Conservation (phyloP, 139 green algal species). For the Zygnema cylindricum region DNA sequence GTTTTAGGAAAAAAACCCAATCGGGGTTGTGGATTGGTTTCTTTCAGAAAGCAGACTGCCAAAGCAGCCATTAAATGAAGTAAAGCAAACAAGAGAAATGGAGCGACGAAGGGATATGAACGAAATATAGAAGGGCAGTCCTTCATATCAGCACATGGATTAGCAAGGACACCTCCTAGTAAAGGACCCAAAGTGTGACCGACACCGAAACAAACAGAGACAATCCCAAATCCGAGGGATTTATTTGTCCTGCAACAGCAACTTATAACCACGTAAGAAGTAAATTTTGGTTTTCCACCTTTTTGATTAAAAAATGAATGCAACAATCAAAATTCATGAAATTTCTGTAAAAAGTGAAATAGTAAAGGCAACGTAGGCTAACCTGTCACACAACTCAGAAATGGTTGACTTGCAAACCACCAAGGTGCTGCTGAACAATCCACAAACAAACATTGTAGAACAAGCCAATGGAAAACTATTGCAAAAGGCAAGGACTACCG, state of each 20-base stretch:
- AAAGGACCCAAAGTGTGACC: not conserved
- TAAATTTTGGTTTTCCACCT: no score
- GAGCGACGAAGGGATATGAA: not conserved
- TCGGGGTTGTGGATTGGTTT: not conserved
- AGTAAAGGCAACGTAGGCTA: no score
- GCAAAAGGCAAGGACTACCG: not conserved
- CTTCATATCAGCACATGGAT: not conserved
- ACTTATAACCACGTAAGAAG: no score
- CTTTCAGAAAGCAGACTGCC: not conserved
- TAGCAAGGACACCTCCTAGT: not conserved
- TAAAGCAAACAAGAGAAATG: not conserved
- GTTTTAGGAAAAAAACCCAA: no score
- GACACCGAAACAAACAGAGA: not conserved
- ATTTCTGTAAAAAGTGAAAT: no score
- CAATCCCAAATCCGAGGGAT: not conserved
- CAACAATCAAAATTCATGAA: no score
- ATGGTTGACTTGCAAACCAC: not conserved
- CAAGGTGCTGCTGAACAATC: not conserved
- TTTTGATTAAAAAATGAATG: no score
- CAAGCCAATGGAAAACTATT: not conserved
- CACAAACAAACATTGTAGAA: not conserved
- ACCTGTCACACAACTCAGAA: not conserved
- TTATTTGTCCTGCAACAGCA: constrained; percentile 3
- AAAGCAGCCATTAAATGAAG: not conserved
- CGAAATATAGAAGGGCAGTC: not conserved